Base-by-base conservation (phyloP, 225 moss, liverwort and hornwort species). In the Lunularia cruciata region DNA sequence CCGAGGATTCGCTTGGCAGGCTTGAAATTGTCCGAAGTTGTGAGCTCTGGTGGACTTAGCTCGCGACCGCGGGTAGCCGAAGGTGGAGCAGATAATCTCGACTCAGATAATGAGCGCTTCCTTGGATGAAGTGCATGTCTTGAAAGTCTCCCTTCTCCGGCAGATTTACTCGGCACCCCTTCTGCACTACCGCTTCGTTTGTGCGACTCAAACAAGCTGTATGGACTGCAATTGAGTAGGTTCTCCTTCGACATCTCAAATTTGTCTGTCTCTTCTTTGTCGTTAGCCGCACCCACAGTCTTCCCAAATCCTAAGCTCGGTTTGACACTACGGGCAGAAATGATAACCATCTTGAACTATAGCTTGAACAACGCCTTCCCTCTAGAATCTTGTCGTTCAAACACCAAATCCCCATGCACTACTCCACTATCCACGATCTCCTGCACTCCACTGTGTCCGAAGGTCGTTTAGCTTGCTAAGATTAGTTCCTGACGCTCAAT, bases 1-100 rank as follows among this genome's bases (percentile, higher is more conserved):
- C 62, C 63, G 6, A 72, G 39, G 14, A 67, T 72, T 69, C 80
- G 53, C 49, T 76, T 75, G 20, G 76, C 75, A 35, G 75, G 75
- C 70, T 80, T 73, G 70, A 76, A 76, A 18, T 68, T 80, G 48
- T 76, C 80, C 23, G 80, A 75, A 15, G 76, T 80, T 14, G 75
- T 80, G 30, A 76, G 51, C 48, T 68, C 80, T 4, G 76, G 76
- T 0, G 80, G 80, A 31, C 43, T 58, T 3, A 76, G 69, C 76
- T 76, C 80, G 32, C 80, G 62, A 15, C 40, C 36, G 8, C 25
- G 39, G 26, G 46, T 43, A 38, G 63, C 45, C 4, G 63, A 27
- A 33, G 57, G 60, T 46, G 69, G 26, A 6, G 47, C 42, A 33
- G 71, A 55, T 3, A 63, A 43, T 12, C 54, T 52, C 18, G 66